Conservation (phyloP, 1,139 yeast species). For the Arxiozyma slooffiae region DNA sequence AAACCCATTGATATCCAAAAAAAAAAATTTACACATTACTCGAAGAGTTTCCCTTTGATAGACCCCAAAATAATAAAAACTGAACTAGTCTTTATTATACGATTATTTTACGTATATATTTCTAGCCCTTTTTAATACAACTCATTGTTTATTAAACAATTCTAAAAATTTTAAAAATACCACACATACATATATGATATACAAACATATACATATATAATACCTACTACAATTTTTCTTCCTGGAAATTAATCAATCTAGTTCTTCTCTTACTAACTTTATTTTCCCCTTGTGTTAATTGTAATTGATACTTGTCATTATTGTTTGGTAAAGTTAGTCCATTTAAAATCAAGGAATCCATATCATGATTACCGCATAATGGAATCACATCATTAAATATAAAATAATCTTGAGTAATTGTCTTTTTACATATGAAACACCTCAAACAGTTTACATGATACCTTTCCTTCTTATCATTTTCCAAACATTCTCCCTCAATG, state of each 20-base stretch:
- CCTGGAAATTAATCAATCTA: constrained; percentile 16
- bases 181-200: neutral
- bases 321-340: constrained; percentile 8
- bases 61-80: no score
- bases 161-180: no score
- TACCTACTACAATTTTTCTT: neutral
- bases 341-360: constrained; percentile 15
- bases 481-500: constrained; percentile 86
- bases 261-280: constrained; percentile 22
- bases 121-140: neutral
- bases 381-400: constrained; percentile 20
- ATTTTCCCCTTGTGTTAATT: constrained; percentile 7
- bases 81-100: no score
- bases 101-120: no score
- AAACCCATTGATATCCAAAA: no score
- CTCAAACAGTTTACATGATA: constrained; percentile 58
- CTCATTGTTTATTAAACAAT: no score
- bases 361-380: constrained; percentile 22
- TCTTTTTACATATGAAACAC: constrained; percentile 43
- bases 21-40: no score
- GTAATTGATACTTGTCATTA: neutral
- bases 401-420: constrained; percentile 36
- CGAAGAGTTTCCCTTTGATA: no score
- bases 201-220: no score
- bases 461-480: constrained; percentile 56